phyloP scores from a whole-genome alignment of 2,329 filamentous ascomycete genomes.

The Macrophomina tecta region DNA sequence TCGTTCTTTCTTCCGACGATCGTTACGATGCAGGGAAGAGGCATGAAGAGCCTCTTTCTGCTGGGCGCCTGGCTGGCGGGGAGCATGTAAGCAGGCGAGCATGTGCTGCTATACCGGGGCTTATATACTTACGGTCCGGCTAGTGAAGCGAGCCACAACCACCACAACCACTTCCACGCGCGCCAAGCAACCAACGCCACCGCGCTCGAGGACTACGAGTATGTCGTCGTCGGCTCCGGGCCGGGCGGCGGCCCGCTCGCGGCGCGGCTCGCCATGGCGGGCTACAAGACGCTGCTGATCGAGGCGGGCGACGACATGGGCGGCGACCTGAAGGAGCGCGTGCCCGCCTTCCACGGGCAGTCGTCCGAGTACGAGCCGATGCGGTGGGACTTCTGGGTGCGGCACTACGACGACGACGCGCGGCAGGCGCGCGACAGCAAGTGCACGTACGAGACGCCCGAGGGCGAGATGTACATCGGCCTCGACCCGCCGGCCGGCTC shows the following conservation, averaged over 20 bases:
- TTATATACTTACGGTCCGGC: neutral
- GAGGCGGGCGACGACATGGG: slow-evolving; percentile 66
- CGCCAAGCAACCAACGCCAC: neutral
- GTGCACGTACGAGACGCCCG: slow-evolving; percentile 60
- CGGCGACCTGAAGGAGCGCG: slow-evolving; percentile 55
- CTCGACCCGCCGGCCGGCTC: slow-evolving; percentile 61
- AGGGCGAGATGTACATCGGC: slow-evolving; percentile 61
- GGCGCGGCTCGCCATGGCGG: slow-evolving; percentile 63
- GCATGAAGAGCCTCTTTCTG: neutral
- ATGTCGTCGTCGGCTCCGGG: slow-evolving; percentile 67
- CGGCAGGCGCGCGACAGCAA: slow-evolving; percentile 65
- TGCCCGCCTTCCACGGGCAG: slow-evolving; percentile 61
- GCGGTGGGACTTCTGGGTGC: slow-evolving; percentile 68
- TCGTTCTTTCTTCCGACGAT: neutral
- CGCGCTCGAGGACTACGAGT: slow-evolving; percentile 57
- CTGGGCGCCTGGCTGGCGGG: neutral
- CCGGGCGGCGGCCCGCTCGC: slow-evolving; percentile 65
- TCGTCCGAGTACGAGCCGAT: slow-evolving; percentile 63
- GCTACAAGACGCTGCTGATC: slow-evolving; percentile 65
- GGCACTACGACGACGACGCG: slow-evolving; percentile 62
- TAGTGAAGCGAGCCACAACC: neutral
- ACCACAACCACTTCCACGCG: neutral
- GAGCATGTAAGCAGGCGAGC: neutral
- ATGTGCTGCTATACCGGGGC: neutral
- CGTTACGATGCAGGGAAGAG: neutral